Base-by-base conservation (phyloP, 179 eudicot species). In the Corrigiola litoralis region DNA sequence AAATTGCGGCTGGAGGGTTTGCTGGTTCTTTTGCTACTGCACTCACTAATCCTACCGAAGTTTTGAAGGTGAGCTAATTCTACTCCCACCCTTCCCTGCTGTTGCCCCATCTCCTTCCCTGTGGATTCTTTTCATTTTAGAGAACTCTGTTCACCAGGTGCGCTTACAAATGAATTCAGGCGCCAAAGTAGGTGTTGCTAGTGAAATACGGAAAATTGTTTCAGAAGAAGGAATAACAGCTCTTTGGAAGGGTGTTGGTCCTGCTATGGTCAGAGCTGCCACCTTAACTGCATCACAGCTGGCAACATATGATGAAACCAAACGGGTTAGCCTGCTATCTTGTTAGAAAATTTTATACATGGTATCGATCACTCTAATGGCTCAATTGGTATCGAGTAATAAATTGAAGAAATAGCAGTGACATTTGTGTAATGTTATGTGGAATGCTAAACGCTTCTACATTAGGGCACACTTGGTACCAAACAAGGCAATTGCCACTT, bases 241-340 rank as follows among this genome's bases (percentile, higher is more conserved):
- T 70, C 98, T 92, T 20, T 92, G 98, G 98, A 92, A 89, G 69
- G 98, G 96, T 44, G 92, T 84, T 63, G 90, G 98, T 29, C 98
- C 98, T 47, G 96, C 96, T 47, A 92, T 87, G 95, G 77, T 78
- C 41, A 76, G 98, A 68, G 98, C 98, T 71, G 95, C 85, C 60
- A 72, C 95, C 67, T 81, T 92, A 78, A 92, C 96, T 59, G 89
- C 98, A 72, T 89, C 98, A 23, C 96, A 92, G 75, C 65, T 92
- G 36, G 92, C 92, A 63, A 87, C 98, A 49, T 92, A 92, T 71
- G 98, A 92, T 78, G 98, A 92, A 82, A 74, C 95, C 54, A 92
- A 92, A 82, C 91, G 29, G 89, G 97, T 90, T 66, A 75, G 78
- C 60, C 48, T 67, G 59, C 63, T 64, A 58, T 51, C 56, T 70